Conservation (phyloP, 2,329 filamentous ascomycete species). For the Botryotinia narcissicola region DNA sequence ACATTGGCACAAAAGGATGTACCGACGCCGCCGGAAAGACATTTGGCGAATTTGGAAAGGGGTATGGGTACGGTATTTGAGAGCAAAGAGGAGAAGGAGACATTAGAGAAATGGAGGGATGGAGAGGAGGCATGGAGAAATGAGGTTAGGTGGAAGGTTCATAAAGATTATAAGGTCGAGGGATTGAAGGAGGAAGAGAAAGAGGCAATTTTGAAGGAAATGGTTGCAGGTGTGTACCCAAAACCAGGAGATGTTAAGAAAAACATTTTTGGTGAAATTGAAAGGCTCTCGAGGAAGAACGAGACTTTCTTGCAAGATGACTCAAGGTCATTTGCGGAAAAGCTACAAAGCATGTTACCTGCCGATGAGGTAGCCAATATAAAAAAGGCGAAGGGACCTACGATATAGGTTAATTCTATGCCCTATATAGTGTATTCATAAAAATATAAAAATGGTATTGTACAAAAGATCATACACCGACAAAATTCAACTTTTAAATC, state of each 20-base stretch:
- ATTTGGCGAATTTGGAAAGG: conserved; percentile 27
- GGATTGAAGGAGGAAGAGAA: conserved; percentile 25
- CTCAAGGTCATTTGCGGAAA: conserved; percentile 33
- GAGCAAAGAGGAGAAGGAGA: conserved; percentile 27
- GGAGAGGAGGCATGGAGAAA: conserved; percentile 4
- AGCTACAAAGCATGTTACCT: conserved; percentile 34
- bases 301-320: conserved; percentile 37
- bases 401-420: conserved; percentile 14
- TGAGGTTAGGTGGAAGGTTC: conserved; percentile 9
- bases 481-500: conserved; percentile 8
- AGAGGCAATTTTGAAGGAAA: conserved; percentile 28
- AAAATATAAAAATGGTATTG: conserved; percentile 19
- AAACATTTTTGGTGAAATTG: conserved; percentile 28
- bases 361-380: conserved; percentile 3
- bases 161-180: conserved; percentile 18
- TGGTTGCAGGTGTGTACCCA: conserved; percentile 37
- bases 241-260: conserved; percentile 23
- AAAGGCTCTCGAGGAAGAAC: conserved; percentile 33
- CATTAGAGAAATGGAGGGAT: conserved; percentile 16
- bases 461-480: conserved; percentile 25
- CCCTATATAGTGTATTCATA: conserved; percentile 22
- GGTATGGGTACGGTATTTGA: conserved; percentile 34
- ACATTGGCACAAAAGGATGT: conserved; percentile 22
- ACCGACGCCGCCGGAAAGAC: conserved; percentile 22
- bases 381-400: neutral